These are phyloP conservation scores for Corynespora cassiicola DNA, from an alignment of 2,329 filamentous ascomycete genomes.

Conservation along the genomic window DNA sequence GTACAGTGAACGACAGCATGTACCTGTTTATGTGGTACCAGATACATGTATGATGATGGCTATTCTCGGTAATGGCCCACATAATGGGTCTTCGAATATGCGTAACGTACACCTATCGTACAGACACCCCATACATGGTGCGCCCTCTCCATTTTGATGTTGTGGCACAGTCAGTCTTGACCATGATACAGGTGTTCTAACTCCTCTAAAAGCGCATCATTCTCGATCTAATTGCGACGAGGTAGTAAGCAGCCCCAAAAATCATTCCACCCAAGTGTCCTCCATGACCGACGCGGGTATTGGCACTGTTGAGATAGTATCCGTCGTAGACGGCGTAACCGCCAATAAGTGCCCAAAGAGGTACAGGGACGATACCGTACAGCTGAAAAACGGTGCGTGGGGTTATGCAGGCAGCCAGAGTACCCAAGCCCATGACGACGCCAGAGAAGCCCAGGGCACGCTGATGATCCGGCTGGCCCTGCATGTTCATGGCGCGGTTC, in stretches of 20 bases:
- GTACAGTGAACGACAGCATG: too few species aligned
- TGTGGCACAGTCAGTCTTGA: too few species aligned
- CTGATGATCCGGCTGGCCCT: constrained; percentile 12
- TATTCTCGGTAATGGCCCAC: too few species aligned
- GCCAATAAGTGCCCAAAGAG: constrained; percentile 45
- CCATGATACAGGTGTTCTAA: too few species aligned
- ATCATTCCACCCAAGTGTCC: constrained; percentile 54
- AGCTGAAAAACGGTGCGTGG: constrained; percentile 42
- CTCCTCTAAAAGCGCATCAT: constrained; percentile 6
- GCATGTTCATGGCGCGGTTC: background rate
- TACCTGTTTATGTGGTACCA: too few species aligned
- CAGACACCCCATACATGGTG: too few species aligned
- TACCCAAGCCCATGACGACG: constrained; percentile 48
- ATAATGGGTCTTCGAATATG: too few species aligned
- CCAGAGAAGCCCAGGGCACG: constrained; percentile 48
- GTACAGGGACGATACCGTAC: constrained; percentile 47
- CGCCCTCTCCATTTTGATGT: too few species aligned
- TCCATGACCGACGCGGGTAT: constrained; percentile 44
- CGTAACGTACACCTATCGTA: too few species aligned
- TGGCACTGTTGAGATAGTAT: constrained; percentile 42
- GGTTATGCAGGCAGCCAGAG: constrained; percentile 46
- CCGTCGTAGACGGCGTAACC: constrained; percentile 48
- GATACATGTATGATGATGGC: too few species aligned
- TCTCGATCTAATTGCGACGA: constrained; percentile 12
- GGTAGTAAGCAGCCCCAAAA: constrained; percentile 46